Evolutionary conservation across 2,329 filamentous ascomycete species (phyloP), one percentile per base, ranked within the genome.

Genomic region (Fusarium sp.): DNA sequence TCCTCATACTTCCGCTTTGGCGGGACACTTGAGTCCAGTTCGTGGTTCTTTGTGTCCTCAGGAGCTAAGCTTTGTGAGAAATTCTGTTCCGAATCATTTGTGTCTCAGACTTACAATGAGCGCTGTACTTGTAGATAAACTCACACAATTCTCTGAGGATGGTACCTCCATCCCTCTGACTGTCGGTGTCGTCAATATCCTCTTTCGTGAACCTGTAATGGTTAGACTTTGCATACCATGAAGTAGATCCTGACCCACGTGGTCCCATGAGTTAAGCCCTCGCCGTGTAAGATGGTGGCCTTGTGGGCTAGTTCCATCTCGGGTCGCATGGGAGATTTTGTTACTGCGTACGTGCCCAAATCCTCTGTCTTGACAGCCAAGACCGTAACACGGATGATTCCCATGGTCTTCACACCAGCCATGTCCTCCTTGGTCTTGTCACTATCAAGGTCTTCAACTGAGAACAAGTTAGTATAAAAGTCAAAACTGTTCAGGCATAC

Each of bases 31-130:
- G 16, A 18, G 7, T 20, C 15, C 15, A 16, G 0, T 18, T 42
- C 7, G 8, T 3, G 10, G 11, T 24, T 24, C 5, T 42, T 42
- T 18, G 5, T 15, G 5, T 18, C n/a, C 1, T 5, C 1, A 1
- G n/a, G 41, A 7, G n/a, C n/a, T 26, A 9, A 44, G 10, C 0
- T 13, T 7, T 26, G 11, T 44, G 3, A 26, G 11, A 1, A 24
- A 18, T 3, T 6, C 5, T 13, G 16, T 12, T 8, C 18, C 1
- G 2, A 26, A 24, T 18, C 0, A 7, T 13, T 6, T 1, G 12
- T 5, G 15, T 5, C n/a, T 26, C 26, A 7, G 5, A 26, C 41
- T 44, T 44, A 44, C 41, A 5, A 13, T 26, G 12, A 6, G n/a
- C 41, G 24, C 16, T 9, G 16, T 44, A 18, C 11, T 7, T 13